phyloP scores from a whole-genome alignment of 768 basidiomycete genomes.

The Termitomyces sp. region DNA sequence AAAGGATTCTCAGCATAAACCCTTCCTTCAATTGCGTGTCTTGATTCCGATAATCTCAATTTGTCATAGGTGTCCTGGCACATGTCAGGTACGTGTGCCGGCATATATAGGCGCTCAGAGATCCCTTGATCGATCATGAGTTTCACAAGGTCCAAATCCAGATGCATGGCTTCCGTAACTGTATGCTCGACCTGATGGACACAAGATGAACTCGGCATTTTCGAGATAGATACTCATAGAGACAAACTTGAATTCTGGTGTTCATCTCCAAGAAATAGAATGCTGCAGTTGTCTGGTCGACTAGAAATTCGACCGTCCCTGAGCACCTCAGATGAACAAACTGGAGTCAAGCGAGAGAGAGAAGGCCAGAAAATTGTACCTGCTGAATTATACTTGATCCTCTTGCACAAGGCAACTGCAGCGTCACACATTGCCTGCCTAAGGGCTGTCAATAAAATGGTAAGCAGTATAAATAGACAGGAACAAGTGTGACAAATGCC shows the following conservation, averaged over 20 bases:
- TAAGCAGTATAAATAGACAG: background rate
- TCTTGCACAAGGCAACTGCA: conserved; percentile 45
- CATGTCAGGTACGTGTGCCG: conserved; percentile 21
- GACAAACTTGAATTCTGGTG: conserved; percentile 52
- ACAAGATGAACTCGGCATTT: background rate
- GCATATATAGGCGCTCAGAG: conserved; percentile 25
- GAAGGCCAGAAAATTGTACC: conserved; percentile 31
- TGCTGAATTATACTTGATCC: conserved; percentile 56
- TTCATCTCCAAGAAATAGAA: conserved; percentile 78
- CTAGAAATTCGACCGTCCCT: conserved; percentile 70
- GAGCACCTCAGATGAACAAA: background rate
- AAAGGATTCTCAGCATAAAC: conserved; percentile 56
- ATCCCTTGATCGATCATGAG: conserved; percentile 63
- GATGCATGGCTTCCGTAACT: conserved; percentile 54
- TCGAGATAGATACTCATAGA: background rate
- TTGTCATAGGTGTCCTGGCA: conserved; percentile 36
- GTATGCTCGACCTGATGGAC: conserved; percentile 60
- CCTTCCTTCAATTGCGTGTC: conserved; percentile 17
- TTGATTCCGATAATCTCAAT: conserved; percentile 8
- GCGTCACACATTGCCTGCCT: conserved; percentile 48
- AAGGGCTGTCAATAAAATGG: conserved; percentile 29
- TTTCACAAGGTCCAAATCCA: conserved; percentile 57
- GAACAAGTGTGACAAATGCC: conserved; percentile 28
- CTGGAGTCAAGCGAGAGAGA: background rate
- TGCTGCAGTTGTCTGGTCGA: conserved; percentile 45